Percentiles rank a stretch among this genome's conserved stretches.
These are phyloP conservation scores for Rubia balearica DNA, from an alignment of 305 asterid genomes.

Conservation along the genomic window DNA sequence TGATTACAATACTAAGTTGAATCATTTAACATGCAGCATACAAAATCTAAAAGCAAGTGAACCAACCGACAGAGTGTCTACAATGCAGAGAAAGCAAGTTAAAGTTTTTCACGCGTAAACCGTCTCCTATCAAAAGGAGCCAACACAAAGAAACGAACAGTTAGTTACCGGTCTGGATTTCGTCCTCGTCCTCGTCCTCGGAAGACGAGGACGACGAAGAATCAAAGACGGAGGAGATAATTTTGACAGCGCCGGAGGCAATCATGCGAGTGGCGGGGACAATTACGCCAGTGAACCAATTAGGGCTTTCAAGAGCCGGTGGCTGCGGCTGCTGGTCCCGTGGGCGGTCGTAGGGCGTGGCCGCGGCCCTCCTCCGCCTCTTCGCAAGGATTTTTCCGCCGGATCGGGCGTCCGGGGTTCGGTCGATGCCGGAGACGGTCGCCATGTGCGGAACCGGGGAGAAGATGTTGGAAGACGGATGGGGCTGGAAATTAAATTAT, in stretches of 20 bases:
- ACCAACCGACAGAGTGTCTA: not conserved
- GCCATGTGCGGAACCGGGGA: conserved; percentile 5
- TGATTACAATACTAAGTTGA: not conserved
- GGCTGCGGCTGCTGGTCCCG: conserved; percentile 1
- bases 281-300: conserved; percentile 14
- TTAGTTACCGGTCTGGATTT: not conserved
- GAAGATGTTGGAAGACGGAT: conserved; percentile 1
- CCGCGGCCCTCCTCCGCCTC: not conserved
- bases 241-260: conserved; percentile 11
- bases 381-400: conserved; percentile 6
- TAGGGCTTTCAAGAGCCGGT: conserved; percentile 13
- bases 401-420: conserved; percentile 9
- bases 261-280: conserved; percentile 17
- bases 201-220: conserved; percentile 8
- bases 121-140: not conserved
- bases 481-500: conserved; percentile 1
- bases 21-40: not conserved
- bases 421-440: conserved; percentile 12
- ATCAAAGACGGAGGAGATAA: conserved; percentile 12
- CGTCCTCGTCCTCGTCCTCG: not conserved
- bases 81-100: not conserved
- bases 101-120: not conserved
- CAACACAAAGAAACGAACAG: not conserved
- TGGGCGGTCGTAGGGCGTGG: conserved; percentile 14
- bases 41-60: not conserved